Percentiles rank a stretch among this genome's conserved stretches.
phyloP scores from a whole-genome alignment of 2,329 filamentous ascomycete species.

The Hawksworthiomyces lignivorus region DNA sequence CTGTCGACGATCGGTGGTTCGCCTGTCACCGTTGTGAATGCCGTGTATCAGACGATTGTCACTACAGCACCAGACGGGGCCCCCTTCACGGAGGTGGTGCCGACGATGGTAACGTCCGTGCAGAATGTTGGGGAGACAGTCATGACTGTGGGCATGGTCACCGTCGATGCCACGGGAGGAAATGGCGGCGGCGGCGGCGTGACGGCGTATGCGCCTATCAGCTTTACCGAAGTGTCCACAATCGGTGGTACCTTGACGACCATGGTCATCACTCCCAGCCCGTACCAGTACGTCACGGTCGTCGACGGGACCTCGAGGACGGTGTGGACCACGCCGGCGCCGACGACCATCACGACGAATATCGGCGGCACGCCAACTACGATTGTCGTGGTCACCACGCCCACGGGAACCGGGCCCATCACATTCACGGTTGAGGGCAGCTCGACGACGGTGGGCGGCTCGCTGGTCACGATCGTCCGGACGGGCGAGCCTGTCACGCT shows the following conservation, averaged over 20 bases:
- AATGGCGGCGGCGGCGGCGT: background rate
- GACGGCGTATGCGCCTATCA: constrained; percentile 11
- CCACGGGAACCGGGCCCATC: constrained; percentile 17
- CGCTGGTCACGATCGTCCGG: constrained; percentile 19
- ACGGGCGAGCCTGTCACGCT: constrained; percentile 18
- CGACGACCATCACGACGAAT: constrained; percentile 19
- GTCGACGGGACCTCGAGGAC: constrained; percentile 21
- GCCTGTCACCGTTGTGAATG: constrained; percentile 2
- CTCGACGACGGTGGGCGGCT: constrained; percentile 14
- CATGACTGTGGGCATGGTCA: constrained; percentile 4
- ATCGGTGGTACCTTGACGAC: constrained; percentile 14
- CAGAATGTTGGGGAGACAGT: constrained; percentile 5
- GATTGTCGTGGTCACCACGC: constrained; percentile 20
- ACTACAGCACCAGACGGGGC: constrained; percentile 1
- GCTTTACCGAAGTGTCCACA: constrained; percentile 12
- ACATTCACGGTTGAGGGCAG: constrained; percentile 17
- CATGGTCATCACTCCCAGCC: constrained; percentile 16
- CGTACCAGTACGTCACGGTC: constrained; percentile 19
- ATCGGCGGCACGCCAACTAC: constrained; percentile 20
- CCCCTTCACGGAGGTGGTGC: background rate
- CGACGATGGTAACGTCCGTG: constrained; percentile 15
- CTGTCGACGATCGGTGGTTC: constrained; percentile 12
- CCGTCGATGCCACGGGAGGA: background rate
- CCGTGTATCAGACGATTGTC: background rate
- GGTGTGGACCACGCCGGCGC: constrained; percentile 14